Evolutionary conservation across 2,329 filamentous ascomycete genomes (phyloP), one percentile per base, ranked within the genome.

Genomic region (Cladosporium sphaerospermum): DNA sequence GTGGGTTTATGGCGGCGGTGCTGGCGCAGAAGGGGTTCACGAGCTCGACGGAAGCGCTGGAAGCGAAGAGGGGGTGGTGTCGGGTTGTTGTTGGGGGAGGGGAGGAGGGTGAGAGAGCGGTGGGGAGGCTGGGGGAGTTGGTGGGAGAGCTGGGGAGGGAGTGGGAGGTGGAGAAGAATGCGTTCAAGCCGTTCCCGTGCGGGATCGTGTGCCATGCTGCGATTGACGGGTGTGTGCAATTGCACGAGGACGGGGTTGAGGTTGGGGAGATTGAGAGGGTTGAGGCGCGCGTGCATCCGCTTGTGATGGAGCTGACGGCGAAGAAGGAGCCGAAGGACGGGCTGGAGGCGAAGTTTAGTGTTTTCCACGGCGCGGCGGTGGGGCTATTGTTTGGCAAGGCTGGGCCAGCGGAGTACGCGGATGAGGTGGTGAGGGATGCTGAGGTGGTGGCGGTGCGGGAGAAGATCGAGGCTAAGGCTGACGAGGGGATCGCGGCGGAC

Each of bases 151-250:
- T 74, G 10, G 65, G 67, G 2, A 53, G 58, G 34, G 60, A 57
- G n/a, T 81, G 78, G 78, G 77, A 81, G 66, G 74, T 77, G 8
- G 67, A 73, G 59, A 71, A 72, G 57, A 81, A 81, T 56, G 73
- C 75, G 1, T 81, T 80, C 66, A 81, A 81, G 61, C 78, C 78
- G 0, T 81, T 77, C 55, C 78, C 78, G 0, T 81, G 78, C 61
- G 78, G 78, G 1, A 80, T 81, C 55, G 76, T 81, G 0, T 76
- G 79, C 56, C 78, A 81, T 61, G 77, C 78, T 1, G 69, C 74
- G 3, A 81, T 81, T 53, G 78, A 81, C 61, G 77, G 66, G 2
- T 75, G 74, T 56, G 73, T 75, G 10, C 74, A 77, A 57, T 58
- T 80, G n/a, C 71, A 75, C 58, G 59, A 66, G 1, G 64, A 77